phyloP scores from a whole-genome alignment of 176 grass and related monocot species.

The Thinopyrum elongatum region DNA sequence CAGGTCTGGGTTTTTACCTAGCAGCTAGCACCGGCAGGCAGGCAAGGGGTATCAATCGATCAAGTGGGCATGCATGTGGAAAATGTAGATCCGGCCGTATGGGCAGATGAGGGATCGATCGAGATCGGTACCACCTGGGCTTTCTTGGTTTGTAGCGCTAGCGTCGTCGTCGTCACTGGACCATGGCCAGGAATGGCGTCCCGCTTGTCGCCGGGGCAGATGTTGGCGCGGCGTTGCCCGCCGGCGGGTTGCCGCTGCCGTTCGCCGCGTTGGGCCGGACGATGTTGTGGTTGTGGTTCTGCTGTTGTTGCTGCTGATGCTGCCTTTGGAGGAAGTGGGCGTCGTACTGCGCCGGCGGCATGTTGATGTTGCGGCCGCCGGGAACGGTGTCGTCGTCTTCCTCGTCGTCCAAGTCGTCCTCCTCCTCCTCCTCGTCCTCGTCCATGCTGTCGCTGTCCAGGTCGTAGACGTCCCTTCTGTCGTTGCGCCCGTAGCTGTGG shows the following conservation, averaged over 20 bases:
- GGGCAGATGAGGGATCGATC: constrained; percentile 13
- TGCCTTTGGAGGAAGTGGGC: constrained; percentile 78
- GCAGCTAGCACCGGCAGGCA: not conserved
- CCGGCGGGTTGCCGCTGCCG: constrained; percentile 13
- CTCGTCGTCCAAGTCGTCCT: constrained; percentile 60
- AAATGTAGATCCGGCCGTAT: constrained; percentile 44
- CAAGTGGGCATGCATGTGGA: not conserved
- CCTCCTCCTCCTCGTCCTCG: constrained; percentile 28
- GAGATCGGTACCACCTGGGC: constrained; percentile 23
- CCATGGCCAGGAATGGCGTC: constrained; percentile 82
- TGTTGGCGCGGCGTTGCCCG: not conserved
- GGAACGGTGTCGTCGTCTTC: not conserved
- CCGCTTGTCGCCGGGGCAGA: constrained; percentile 33
- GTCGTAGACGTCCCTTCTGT: constrained; percentile 37
- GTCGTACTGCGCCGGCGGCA: constrained; percentile 57
- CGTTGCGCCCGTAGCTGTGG: constrained; percentile 44
- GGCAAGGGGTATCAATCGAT: not conserved
- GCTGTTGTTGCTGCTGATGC: constrained; percentile 24
- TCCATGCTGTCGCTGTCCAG: constrained; percentile 58
- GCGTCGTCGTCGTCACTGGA: constrained; percentile 45
- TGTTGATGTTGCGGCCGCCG: not conserved
- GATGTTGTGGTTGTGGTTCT: constrained; percentile 1
- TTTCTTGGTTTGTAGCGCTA: constrained; percentile 22
- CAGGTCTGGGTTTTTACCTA: constrained; percentile 20
- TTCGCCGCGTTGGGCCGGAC: constrained; percentile 35